Base-by-base conservation (phyloP, 805 yeast species). In the Barnettozyma californica region DNA sequence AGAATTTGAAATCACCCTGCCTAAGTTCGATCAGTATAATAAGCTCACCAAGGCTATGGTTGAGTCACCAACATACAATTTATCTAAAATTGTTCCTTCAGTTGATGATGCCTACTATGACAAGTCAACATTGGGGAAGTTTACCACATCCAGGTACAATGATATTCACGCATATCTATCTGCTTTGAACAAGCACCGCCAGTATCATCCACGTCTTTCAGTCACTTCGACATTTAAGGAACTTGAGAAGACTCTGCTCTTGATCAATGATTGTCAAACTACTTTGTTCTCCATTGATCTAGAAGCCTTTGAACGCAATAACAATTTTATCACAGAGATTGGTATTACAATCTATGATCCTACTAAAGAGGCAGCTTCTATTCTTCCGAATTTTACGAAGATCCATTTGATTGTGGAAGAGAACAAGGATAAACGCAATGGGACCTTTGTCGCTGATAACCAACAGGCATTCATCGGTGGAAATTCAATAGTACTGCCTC, bases 391-490 rank as follows among this genome's bases (percentile, higher is more conserved):
- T 19, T 43, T 55, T 41, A 47, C 48, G 16, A 48, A 46, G 13
- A 38, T 47, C 14, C 73, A 68, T 48, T 62, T 79, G n/a, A 64
- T 74, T 4, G 67, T 77, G 4, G 56, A 65, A 14, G 84, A 78
- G 52, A 55, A 70, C 40, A 44, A 62, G 23, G 48, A 65, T 11
- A 53, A 60, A 37, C 56, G 66, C 14, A 81, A 81, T 59, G 77
- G 80, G 9, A 62, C 64, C 41, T 81, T 57, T 59, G 82, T 81
- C 2, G 70, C 77, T 3, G 77, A 81, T 51, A 71, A 77, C 55
- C 68, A 71, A 47, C 66, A 66, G n/a, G 68, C 76, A 33, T 79
- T 72, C 53, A 57, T 73, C 25, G 71, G 73, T 29, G 82, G 80
- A 1, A 66, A 62, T 18, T 70, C 81, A 33, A 60, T 65, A 18